phyloP scores from a whole-genome alignment of 2,329 filamentous ascomycete species.

The Ascosphaera pollenicola region DNA sequence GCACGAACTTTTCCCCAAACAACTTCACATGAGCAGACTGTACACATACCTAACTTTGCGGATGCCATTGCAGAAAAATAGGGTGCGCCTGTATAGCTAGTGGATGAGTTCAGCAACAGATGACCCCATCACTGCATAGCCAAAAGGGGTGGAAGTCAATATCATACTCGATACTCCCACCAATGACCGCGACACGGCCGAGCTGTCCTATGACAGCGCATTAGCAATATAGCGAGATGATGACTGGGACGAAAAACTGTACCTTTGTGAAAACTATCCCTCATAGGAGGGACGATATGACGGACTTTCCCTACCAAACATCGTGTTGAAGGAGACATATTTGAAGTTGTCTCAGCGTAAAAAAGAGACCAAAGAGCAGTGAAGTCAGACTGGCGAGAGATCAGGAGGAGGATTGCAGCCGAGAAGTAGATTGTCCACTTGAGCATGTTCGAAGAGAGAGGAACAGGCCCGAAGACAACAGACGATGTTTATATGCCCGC shows the following conservation, averaged over 20 bases:
- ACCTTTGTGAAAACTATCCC: slow-evolving; percentile 95
- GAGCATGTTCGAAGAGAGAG: too few relatives aligned
- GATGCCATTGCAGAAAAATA: slow-evolving; percentile 98
- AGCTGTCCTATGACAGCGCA: slow-evolving; percentile 46
- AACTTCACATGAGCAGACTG: too few relatives aligned
- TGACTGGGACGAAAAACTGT: slow-evolving; percentile 2
- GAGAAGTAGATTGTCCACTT: too few relatives aligned
- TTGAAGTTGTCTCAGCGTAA: slow-evolving; percentile 3
- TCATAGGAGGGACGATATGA: slow-evolving; percentile 83
- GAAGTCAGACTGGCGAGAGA: too few relatives aligned
- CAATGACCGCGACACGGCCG: slow-evolving; percentile 79
- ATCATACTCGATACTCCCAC: slow-evolving; percentile 59
- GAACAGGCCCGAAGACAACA: too few relatives aligned
- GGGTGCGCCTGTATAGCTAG: slow-evolving; percentile 71
- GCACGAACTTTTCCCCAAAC: too few relatives aligned
- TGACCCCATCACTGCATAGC: not conserved
- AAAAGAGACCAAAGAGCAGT: too few relatives aligned
- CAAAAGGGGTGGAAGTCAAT: not conserved
- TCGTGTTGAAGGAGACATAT: slow-evolving; percentile 49
- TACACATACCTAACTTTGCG: slow-evolving; percentile 46
- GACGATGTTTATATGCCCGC: too few relatives aligned
- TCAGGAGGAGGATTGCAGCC: too few relatives aligned
- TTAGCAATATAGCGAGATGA: slow-evolving; percentile 1
- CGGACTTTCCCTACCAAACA: slow-evolving; percentile 60
- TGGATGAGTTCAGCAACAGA: not conserved